These are phyloP conservation scores for Trichoderma atrobrunneum DNA, from an alignment of 2,329 filamentous ascomycete species.

Conservation along the genomic window DNA sequence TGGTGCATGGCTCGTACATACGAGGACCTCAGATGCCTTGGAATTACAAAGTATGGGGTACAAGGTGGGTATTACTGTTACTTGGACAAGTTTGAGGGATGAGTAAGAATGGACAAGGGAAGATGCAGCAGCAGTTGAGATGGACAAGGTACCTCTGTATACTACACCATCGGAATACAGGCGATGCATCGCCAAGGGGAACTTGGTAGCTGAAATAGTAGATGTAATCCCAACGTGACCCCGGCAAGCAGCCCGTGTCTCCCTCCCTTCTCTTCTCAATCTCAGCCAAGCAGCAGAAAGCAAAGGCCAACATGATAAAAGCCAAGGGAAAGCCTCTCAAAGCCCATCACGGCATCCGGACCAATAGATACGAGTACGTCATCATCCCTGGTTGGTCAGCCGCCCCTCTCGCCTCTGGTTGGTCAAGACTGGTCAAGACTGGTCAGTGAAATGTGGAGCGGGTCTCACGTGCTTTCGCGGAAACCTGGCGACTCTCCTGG, in stretches of 20 bases:
- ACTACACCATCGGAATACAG: not conserved
- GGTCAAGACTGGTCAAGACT: not conserved
- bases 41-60: not conserved
- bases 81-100: not conserved
- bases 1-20: not conserved
- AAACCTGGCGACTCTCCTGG: conserved; percentile 37
- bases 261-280: not conserved
- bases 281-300: not conserved
- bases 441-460: not conserved
- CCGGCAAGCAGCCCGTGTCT: not conserved
- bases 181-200: not conserved
- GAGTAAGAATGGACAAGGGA: not conserved
- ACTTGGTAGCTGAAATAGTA: not conserved
- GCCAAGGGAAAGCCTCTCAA: not conserved
- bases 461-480: conserved; percentile 46
- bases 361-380: conserved; percentile 10
- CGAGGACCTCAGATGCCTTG: not conserved
- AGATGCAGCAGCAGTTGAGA: not conserved
- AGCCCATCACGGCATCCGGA: not conserved
- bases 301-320: not conserved
- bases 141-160: not conserved
- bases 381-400: not conserved
- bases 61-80: not conserved
- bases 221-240: not conserved
- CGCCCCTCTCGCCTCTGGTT: not conserved